A percentile compares a stretch with the other conserved stretches of the same genome.
phyloP scores from a whole-genome alignment of 805 yeast genomes.

The Myxozyma kluyveri region DNA sequence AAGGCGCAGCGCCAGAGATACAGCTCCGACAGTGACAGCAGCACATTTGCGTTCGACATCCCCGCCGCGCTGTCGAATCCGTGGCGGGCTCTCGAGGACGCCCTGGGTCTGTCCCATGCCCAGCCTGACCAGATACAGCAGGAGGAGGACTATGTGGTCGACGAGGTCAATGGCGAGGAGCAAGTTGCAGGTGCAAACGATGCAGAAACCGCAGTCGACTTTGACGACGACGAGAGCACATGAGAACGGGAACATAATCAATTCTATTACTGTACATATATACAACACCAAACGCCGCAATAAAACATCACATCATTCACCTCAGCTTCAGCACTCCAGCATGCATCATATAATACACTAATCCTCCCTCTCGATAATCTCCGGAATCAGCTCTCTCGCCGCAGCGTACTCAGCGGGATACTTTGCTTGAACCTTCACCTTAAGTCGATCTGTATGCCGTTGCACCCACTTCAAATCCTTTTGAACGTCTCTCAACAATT shows the following conservation, averaged over 20 bases:
- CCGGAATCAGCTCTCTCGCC: slow-evolving; percentile 27
- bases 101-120: slow-evolving; percentile 10
- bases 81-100: slow-evolving; percentile 21
- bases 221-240: background rate
- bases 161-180: background rate
- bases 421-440: slow-evolving; percentile 14
- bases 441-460: slow-evolving; percentile 21
- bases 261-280: background rate
- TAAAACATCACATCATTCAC: background rate
- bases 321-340: background rate
- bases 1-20: slow-evolving; percentile 3
- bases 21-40: background rate
- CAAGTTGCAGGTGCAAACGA: background rate
- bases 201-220: slow-evolving; percentile 2
- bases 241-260: too few species aligned
- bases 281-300: background rate
- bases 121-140: slow-evolving; percentile 15
- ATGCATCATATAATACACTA: background rate
- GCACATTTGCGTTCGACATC: slow-evolving; percentile 4
- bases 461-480: slow-evolving; percentile 29
- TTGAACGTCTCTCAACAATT: slow-evolving; percentile 21
- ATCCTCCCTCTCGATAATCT: slow-evolving; percentile 27
- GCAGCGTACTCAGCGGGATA: slow-evolving; percentile 16
- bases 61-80: slow-evolving; percentile 21
- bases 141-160: background rate